These are phyloP conservation scores for Ocimum tenuiflorum DNA, from an alignment of 257 asterid species.

Conservation along the genomic window DNA sequence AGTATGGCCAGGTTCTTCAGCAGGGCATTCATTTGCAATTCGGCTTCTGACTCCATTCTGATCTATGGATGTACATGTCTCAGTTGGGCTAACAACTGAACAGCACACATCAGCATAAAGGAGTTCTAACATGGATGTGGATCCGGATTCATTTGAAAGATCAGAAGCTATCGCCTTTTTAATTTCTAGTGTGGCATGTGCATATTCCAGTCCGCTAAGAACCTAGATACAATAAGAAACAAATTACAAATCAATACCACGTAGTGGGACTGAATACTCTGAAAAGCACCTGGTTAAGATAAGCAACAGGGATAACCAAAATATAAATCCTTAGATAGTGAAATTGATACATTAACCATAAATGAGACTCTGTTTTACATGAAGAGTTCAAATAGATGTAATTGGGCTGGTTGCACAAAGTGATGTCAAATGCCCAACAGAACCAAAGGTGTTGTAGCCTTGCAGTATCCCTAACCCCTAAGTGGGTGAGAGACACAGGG, in stretches of 20 bases:
- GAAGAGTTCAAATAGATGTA: neutral
- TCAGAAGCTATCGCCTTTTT: constrained; percentile 29
- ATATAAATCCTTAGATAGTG: neutral
- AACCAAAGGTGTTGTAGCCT: too few species aligned
- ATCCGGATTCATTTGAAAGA: constrained; percentile 21
- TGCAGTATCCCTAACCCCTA: too few species aligned
- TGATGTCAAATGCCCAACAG: neutral
- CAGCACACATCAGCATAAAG: constrained; percentile 50
- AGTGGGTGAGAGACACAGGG: too few species aligned
- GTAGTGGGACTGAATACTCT: constrained; percentile 30
- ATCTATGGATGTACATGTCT: constrained; percentile 21
- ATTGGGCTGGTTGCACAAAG: neutral
- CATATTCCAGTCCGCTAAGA: constrained; percentile 84
- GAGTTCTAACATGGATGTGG: constrained; percentile 30
- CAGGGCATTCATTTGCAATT: constrained; percentile 20
- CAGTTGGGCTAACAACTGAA: constrained; percentile 50
- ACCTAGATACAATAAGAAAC: constrained; percentile 44
- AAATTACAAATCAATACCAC: constrained; percentile 17
- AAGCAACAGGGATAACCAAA: constrained; percentile 8
- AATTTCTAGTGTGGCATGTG: constrained; percentile 62
- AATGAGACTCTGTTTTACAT: neutral
- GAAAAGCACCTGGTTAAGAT: constrained; percentile 45
- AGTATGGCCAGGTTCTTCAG: constrained; percentile 27
- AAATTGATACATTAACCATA: neutral
- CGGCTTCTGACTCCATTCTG: constrained; percentile 26